Base-by-base conservation (phyloP, 2,329 filamentous ascomycete genomes). In the Trichoderma lentiforme region DNA sequence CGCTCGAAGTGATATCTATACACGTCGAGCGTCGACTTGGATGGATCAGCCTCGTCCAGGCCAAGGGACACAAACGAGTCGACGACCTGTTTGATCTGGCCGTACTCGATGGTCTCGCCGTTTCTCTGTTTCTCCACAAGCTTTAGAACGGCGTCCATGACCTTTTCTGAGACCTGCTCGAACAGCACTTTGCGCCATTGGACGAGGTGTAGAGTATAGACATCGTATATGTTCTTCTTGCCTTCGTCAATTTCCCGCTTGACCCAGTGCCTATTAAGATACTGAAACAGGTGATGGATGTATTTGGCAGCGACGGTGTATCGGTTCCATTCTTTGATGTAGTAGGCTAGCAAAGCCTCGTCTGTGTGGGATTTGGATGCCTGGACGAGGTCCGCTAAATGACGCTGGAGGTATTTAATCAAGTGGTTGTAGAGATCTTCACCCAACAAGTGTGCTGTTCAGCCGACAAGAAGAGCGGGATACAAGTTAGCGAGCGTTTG, bases 241-340 rank as follows among this genome's bases (percentile, higher is more conserved):
- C 96, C 96, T 82, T 99, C 96, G 74, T 99, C 96, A 84, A 99
- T 97, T 83, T 99, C 96, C 34, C 96, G 89, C 87, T 98, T 99
- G 2, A 99, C 96, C 96, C 97, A 99, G 83, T 99, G 96, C 34
- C 96, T 90, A 80, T 99, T 99, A 30, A 99, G 89, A 80, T 99
- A 99, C 69, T 92, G 87, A 86, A 99, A 99, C 8, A 99, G 85
- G 80, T 99, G 95, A 82, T 99, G 97, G 81, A 98, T 96, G 83
- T 97, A 99, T 82, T 97, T 97, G 73, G 95, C 96, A 1, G 96
- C 95, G 15, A 93, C 93, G 2, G 96, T 99, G 83, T 98, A 99
- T 73, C 96, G 90, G 76, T 92, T 91, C 96, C 96, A 99, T 86
- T 99, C 95, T 79, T 92, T 90, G 81, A 98, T 99, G 81, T 99